Conservation (phyloP, 2,329 filamentous ascomycete genomes). For the Fusarium sp. region DNA sequence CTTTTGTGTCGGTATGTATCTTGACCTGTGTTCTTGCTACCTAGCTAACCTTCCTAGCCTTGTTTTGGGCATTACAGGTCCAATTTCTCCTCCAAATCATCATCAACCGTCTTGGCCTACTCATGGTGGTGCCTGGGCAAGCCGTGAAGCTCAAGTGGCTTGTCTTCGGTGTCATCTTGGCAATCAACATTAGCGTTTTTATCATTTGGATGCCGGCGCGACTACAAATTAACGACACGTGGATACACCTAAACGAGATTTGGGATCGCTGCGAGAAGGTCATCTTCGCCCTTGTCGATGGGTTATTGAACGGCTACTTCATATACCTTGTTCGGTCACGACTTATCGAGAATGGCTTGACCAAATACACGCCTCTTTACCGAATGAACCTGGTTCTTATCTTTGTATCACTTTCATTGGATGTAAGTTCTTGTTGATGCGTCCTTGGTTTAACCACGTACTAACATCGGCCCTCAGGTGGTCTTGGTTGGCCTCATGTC, state of each 20-base stretch:
- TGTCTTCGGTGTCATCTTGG: constrained; percentile 58
- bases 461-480: constrained; percentile 18
- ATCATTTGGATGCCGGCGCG: constrained; percentile 67
- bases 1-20: constrained; percentile 35
- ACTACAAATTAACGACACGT: constrained; percentile 56
- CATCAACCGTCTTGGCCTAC: constrained; percentile 63
- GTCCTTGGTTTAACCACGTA: rapidly evolving
- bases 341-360: constrained; percentile 60
- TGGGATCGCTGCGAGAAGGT: constrained; percentile 67
- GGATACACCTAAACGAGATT: constrained; percentile 59
- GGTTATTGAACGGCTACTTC: constrained; percentile 63
- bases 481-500: constrained; percentile 46
- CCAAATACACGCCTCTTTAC: constrained; percentile 61
- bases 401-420: constrained; percentile 42
- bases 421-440: constrained; percentile 11
- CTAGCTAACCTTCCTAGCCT: constrained; percentile 5
- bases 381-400: constrained; percentile 47
- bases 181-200: constrained; percentile 65
- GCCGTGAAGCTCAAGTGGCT: constrained; percentile 57
- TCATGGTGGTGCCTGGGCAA: constrained; percentile 55
- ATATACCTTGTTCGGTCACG: constrained; percentile 58
- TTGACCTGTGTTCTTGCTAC: rapidly evolving
- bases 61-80: constrained; percentile 57
- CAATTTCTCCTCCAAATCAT: constrained; percentile 67
- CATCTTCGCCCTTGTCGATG: constrained; percentile 63